Conservation (phyloP, 148 eudicot genomes). For the Heliosperma pusillum region DNA sequence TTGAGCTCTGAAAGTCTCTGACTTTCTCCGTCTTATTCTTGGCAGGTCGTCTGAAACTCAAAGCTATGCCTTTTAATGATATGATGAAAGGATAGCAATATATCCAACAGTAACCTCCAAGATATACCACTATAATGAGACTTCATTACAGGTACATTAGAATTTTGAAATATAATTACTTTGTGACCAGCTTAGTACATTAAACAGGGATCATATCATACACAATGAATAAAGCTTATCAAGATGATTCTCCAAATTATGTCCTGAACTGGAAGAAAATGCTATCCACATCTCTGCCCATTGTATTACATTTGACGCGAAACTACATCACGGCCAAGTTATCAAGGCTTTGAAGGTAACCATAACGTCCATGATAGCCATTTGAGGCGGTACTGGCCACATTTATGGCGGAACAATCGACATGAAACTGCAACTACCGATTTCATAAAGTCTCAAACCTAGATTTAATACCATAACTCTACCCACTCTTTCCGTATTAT, state of each 20-base stretch:
- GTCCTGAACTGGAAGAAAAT: neutral
- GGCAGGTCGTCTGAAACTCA: conserved; percentile 57
- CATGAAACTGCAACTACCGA: neutral
- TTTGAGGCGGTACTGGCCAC: neutral
- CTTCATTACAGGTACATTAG: no score
- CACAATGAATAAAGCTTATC: neutral
- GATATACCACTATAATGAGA: conserved; percentile 1
- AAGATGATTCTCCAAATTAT: neutral
- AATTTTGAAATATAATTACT: no score
- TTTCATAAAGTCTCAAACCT: neutral
- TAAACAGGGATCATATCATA: neutral
- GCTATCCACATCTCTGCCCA: neutral
- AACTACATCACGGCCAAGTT: neutral
- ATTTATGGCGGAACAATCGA: neutral
- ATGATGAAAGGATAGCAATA: conserved; percentile 5
- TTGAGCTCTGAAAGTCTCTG: conserved; percentile 90
- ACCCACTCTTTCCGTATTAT: no score
- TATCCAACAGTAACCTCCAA: neutral
- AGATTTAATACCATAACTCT: neutral
- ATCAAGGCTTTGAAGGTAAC: neutral
- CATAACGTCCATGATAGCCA: neutral
- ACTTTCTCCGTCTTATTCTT: conserved; percentile 63
- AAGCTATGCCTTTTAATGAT: neutral
- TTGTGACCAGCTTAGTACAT: neutral
- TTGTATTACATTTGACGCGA: neutral